phyloP scores from a whole-genome alignment of 345 rosid genomes.

The Salix udensis region DNA sequence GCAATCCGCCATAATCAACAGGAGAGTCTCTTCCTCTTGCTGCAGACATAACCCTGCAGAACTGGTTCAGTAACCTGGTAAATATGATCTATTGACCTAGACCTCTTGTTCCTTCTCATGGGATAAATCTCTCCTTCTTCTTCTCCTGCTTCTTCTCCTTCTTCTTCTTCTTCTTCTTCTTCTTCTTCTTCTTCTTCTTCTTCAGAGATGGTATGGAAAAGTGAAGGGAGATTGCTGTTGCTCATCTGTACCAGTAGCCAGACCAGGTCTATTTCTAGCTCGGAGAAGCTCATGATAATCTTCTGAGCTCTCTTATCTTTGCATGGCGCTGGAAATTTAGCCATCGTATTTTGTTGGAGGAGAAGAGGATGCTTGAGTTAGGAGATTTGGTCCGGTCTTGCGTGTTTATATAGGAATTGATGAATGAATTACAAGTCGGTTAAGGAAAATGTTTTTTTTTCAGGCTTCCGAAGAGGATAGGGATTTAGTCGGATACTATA shows the following conservation, averaged over 20 bases:
- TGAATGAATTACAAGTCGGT: background rate
- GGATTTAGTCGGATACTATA: too few relatives aligned
- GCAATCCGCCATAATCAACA: background rate
- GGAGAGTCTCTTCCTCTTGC: background rate
- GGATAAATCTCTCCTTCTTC: background rate
- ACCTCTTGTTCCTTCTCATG: background rate
- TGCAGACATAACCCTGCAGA: background rate
- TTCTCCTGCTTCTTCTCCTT: background rate
- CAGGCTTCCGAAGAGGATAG: too few relatives aligned
- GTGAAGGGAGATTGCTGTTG: background rate
- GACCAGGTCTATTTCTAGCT: background rate
- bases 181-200: background rate
- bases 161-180: background rate
- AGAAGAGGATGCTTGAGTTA: background rate
- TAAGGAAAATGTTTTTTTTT: too few relatives aligned
- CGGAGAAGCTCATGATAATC: background rate
- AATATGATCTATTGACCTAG: background rate
- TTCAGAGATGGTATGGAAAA: background rate
- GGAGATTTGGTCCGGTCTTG: background rate
- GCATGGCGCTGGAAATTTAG: background rate
- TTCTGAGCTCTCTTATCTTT: background rate
- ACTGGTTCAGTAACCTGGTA: background rate
- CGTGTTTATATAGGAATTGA: background rate
- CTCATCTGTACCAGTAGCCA: background rate
- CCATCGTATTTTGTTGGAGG: background rate